phyloP scores from a whole-genome alignment of 371 early-diverging fungal species.

The Mortierella sp. region DNA sequence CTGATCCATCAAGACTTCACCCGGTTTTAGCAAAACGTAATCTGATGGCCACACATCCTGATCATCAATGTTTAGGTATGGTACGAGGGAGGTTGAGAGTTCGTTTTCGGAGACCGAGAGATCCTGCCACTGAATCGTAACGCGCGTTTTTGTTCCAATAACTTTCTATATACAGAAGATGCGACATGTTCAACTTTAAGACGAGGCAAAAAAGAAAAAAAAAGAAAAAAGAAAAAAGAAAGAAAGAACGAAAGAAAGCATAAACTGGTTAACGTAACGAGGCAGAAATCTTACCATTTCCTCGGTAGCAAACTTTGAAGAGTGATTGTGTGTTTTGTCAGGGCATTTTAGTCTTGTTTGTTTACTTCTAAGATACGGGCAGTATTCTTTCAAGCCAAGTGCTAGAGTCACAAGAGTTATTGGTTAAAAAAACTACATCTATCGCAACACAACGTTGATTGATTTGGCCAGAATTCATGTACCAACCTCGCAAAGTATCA shows the following conservation, averaged over 20 bases:
- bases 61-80: constrained; percentile 62
- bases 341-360: constrained; percentile 41
- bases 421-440: no score
- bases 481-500: constrained; percentile 25
- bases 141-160: constrained; percentile 55
- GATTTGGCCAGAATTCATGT: background rate
- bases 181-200: background rate
- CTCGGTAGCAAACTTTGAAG: constrained; percentile 36
- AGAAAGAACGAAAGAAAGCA: no score
- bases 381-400: constrained; percentile 24
- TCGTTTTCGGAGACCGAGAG: constrained; percentile 44
- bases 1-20: constrained; percentile 47
- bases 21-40: constrained; percentile 54
- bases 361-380: constrained; percentile 47
- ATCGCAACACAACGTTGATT: background rate
- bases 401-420: constrained; percentile 6
- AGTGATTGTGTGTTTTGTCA: constrained; percentile 31
- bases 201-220: background rate
- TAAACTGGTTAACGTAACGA: background rate
- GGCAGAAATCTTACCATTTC: constrained; percentile 35
- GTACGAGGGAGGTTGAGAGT: constrained; percentile 49
- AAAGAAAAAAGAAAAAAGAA: no score
- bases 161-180: constrained; percentile 37
- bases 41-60: constrained; percentile 66
- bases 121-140: constrained; percentile 65